Evolutionary conservation across 1,284 basidiomycete species (phyloP), one percentile per base, ranked within the genome.

Genomic region (Grifola frondosa): DNA sequence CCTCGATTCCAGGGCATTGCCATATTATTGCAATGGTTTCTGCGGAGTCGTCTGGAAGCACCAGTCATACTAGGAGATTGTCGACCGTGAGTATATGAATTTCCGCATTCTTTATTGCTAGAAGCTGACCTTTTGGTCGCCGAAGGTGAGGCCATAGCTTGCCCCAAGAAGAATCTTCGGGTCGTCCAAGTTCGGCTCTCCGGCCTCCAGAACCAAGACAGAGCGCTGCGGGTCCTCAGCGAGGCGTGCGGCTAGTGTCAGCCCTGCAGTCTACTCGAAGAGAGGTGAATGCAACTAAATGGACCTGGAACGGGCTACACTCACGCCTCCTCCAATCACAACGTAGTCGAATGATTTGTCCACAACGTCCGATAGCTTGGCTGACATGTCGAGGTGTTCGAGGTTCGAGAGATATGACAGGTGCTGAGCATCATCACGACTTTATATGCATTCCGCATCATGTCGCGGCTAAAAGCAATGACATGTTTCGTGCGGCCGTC

Each of bases 141-240:
- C 34, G 8, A 26, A 38, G 5, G 29, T 36, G 13, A 43, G 20
- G 24, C 33, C 30, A 11, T 17, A 20, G 16, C 17, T 19, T 4
- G 16, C n/a, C 10, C 47, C 59, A 16, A 30, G 62, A 57, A 46
- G 38, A 20, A 66, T 55, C n/a, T 56, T 52, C 7, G 58, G 57
- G 40, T 69, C 65, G 25, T 63, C 54, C 12, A 67, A 32, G 36
- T 65, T 62, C 11, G 56, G 57, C 12, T 52, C 53, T 8, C 71
- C 70, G 4, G 68, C 69, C 53, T 72, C 69, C 13, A 72, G 53
- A 8, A 73, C 64, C n/a, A 66, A 55, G n/a, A 70, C 67, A 3
- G 67, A 50, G n/a, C 43, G 48, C 30, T 24, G 30, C 7, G 58
- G 48, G 37, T 63, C 57, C 25, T 62, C 57, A n/a, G 53, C 44